Conservation (phyloP, 495 filamentous ascomycete genomes). For the Talaromyces trachyspermus region DNA sequence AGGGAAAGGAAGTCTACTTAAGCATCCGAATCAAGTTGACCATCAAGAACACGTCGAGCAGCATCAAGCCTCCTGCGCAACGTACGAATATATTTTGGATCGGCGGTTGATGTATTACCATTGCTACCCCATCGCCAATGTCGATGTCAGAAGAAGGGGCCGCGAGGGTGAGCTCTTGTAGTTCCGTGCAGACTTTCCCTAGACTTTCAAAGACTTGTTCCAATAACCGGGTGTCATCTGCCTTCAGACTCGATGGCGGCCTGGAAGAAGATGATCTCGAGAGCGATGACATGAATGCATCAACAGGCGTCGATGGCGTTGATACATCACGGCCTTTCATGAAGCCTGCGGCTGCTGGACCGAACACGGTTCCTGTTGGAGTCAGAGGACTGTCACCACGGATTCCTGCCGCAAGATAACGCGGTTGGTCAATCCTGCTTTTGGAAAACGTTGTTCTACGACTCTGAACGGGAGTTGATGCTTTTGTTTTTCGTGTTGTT, state of each 20-base stretch:
- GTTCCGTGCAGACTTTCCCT: constrained; percentile 56
- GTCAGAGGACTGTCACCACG: constrained; percentile 10
- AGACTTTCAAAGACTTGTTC: constrained; percentile 69
- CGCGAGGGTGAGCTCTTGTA: constrained; percentile 50
- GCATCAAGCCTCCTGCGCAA: constrained; percentile 65
- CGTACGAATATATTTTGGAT: constrained; percentile 51
- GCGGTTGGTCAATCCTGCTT: neutral
- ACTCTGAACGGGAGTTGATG: constrained; percentile 4
- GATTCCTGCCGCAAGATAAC: neutral
- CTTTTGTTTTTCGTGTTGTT: neutral
- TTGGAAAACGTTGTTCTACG: neutral
- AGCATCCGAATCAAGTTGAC: constrained; percentile 36
- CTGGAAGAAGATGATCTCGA: neutral
- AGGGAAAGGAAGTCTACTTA: neutral
- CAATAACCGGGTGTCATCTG: constrained; percentile 68
- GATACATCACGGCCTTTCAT: neutral
- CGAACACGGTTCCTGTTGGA: constrained; percentile 1
- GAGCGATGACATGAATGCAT: constrained; percentile 8
- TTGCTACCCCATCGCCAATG: constrained; percentile 45
- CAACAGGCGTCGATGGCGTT: constrained; percentile 4
- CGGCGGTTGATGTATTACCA: constrained; percentile 29
- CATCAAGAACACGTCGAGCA: constrained; percentile 64
- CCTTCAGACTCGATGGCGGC: constrained; percentile 44
- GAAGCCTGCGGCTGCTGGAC: too few relatives aligned
- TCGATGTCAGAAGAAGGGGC: constrained; percentile 35